Evolutionary conservation across 1,284 basidiomycete genomes (phyloP).

Genomic region (Salmacisia buchloeana): DNA sequence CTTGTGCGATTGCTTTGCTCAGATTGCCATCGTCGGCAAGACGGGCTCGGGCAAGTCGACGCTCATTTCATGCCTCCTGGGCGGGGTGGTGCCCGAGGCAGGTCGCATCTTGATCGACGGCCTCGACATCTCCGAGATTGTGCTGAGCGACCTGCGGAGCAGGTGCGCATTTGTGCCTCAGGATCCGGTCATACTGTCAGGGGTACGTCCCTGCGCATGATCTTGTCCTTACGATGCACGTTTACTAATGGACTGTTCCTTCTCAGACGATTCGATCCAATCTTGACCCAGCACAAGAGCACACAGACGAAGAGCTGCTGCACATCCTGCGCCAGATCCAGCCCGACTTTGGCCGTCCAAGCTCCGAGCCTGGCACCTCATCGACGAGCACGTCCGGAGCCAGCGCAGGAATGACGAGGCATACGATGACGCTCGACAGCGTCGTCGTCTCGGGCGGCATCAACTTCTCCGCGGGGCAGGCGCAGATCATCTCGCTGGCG

Average conservation of each 20-base stretch:
- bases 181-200: slow-evolving; percentile 76
- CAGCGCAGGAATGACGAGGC: background rate
- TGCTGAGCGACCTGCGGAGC: slow-evolving; percentile 42
- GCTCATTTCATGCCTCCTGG: slow-evolving; percentile 24
- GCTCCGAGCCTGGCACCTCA: slow-evolving; percentile 6
- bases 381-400: background rate
- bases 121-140: slow-evolving; percentile 32
- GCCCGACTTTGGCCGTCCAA: background rate
- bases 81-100: slow-evolving; percentile 24
- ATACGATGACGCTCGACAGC: slow-evolving; percentile 61
- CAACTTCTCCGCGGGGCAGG: slow-evolving; percentile 78
- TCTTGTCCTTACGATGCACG: too few species aligned
- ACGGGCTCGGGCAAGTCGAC: slow-evolving; percentile 54
- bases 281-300: slow-evolving; percentile 78
- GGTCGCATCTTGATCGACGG: slow-evolving; percentile 41
- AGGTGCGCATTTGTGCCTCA: slow-evolving; percentile 55
- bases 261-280: slow-evolving; percentile 68
- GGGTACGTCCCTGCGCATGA: slow-evolving; percentile 40
- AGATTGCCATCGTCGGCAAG: slow-evolving; percentile 71
- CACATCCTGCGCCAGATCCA: slow-evolving; percentile 56
- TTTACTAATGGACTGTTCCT: background rate
- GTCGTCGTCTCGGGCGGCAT: slow-evolving; percentile 71
- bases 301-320: slow-evolving; percentile 72
- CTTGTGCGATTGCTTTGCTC: background rate
- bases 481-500: slow-evolving; percentile 74